Evolutionary conservation across 2,329 filamentous ascomycete species (phyloP).

Genomic region (Aspergillus bombycis): DNA sequence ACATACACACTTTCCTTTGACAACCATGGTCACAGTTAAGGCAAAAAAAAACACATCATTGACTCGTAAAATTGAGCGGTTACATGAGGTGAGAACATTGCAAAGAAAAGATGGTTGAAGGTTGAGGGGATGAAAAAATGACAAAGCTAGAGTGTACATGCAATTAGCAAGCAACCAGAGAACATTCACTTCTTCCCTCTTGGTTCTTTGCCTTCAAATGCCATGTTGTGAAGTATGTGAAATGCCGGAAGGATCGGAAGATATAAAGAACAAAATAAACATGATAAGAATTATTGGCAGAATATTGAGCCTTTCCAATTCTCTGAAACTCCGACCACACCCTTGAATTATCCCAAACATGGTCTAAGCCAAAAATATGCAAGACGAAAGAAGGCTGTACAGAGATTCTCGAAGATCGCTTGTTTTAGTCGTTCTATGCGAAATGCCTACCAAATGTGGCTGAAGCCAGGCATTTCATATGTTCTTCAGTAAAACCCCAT

Average conservation of each 20-base stretch:
- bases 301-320: slow-evolving; percentile 7
- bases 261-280: slow-evolving; percentile 11
- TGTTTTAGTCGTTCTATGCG: slow-evolving; percentile 28
- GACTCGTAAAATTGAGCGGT: slow-evolving; percentile 12
- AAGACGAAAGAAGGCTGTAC: slow-evolving; percentile 16
- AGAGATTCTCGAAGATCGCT: slow-evolving; percentile 19
- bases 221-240: background rate
- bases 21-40: background rate
- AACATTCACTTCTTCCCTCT: background rate
- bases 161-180: slow-evolving; percentile 4
- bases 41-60: slow-evolving; percentile 7
- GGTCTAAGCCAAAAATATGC: slow-evolving; percentile 22
- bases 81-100: background rate
- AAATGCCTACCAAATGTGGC: slow-evolving; percentile 18
- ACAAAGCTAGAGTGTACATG: slow-evolving; percentile 6
- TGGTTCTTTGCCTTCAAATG: background rate
- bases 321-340: background rate
- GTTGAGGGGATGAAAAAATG: background rate
- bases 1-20: background rate
- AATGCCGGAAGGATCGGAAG: slow-evolving; percentile 8
- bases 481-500: slow-evolving; percentile 18
- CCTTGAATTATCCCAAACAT: slow-evolving; percentile 15
- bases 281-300: background rate
- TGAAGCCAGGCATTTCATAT: slow-evolving; percentile 16
- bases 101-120: slow-evolving; percentile 6